Percentiles rank a stretch among this genome's conserved stretches.
These are phyloP conservation scores for Amphicarpaea edgeworthii DNA, from an alignment of 306 rosid species.

Conservation along the genomic window DNA sequence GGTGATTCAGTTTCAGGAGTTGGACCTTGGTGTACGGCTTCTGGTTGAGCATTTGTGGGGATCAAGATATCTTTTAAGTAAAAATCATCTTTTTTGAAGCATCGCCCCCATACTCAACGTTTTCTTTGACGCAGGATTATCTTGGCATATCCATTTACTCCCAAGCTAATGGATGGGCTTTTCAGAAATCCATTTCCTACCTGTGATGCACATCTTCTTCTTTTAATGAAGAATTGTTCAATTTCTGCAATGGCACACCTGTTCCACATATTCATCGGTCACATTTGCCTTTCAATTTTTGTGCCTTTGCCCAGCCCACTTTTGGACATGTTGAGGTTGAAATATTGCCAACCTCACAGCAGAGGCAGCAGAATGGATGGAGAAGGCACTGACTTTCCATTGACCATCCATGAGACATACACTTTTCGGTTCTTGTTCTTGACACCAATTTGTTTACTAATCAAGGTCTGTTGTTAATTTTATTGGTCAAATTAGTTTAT, in stretches of 20 bases:
- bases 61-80: slow-evolving; percentile 66
- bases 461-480: slow-evolving; percentile 98
- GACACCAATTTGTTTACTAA: slow-evolving; percentile 83
- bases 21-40: slow-evolving; percentile 50
- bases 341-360: slow-evolving; percentile 82
- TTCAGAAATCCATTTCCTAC: slow-evolving; percentile 76
- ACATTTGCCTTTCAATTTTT: slow-evolving; percentile 78
- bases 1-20: slow-evolving; percentile 48
- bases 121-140: slow-evolving; percentile 99
- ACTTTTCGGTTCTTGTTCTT: slow-evolving; percentile 95
- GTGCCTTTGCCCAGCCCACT: slow-evolving; percentile 86
- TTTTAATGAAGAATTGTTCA: slow-evolving; percentile 74
- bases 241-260: slow-evolving; percentile 76
- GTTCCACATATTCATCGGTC: slow-evolving; percentile 78
- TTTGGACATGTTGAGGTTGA: slow-evolving; percentile 74
- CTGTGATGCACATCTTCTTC: slow-evolving; percentile 79
- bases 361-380: slow-evolving; percentile 85
- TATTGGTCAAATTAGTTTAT: slow-evolving; percentile 84
- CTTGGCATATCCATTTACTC: slow-evolving; percentile 88
- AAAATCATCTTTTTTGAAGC: slow-evolving; percentile 71
- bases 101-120: slow-evolving; percentile 96
- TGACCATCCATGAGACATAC: slow-evolving; percentile 94
- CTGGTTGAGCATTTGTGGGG: slow-evolving; percentile 78
- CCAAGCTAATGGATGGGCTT: slow-evolving; percentile 89
- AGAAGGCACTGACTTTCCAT: slow-evolving; percentile 83